Conservation (phyloP, 805 yeast species). For the Ogataea parapolymorpha region DNA sequence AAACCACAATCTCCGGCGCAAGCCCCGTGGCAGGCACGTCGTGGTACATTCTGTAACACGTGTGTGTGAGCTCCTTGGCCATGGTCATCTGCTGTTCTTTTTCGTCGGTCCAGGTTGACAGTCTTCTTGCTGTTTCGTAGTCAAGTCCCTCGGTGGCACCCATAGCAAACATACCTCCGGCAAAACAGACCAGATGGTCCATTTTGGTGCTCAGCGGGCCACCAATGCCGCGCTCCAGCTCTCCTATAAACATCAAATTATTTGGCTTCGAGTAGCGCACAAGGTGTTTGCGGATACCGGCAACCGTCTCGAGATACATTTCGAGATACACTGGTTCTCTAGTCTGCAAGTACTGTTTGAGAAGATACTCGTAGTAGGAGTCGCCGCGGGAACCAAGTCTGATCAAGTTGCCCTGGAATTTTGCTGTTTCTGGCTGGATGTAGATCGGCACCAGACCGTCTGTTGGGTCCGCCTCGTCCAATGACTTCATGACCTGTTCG, state of each 20-base stretch:
- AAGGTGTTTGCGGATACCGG: conserved; percentile 71
- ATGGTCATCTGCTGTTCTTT: conserved; percentile 62
- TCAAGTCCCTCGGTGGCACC: conserved; percentile 83
- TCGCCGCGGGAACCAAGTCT: conserved; percentile 91
- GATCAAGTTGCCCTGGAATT: conserved; percentile 59
- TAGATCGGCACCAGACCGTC: conserved; percentile 84
- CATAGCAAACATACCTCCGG: conserved; percentile 82
- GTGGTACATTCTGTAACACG: conserved; percentile 83
- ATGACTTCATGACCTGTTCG: conserved; percentile 66
- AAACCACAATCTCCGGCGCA: conserved; percentile 85
- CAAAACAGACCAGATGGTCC: conserved; percentile 92
- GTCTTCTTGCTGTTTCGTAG: conserved; percentile 50
- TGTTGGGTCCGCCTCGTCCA: conserved; percentile 60
- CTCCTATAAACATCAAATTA: conserved; percentile 70
- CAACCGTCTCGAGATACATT: conserved; percentile 74
- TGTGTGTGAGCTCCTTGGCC: conserved; percentile 70
- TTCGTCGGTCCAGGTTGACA: conserved; percentile 52
- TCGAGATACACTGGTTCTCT: conserved; percentile 62
- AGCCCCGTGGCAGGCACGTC: conserved; percentile 70
- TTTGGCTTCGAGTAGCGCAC: conserved; percentile 59
- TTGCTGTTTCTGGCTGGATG: conserved; percentile 71
- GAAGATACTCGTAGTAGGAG: conserved; percentile 84
- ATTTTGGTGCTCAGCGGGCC: conserved; percentile 65
- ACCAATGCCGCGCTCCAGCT: conserved; percentile 64
- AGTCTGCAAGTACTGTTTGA: conserved; percentile 84